Percentiles rank a stretch among this genome's conserved stretches.
Conservation (phyloP, 805 yeast genomes). For the Myxozyma sirexii region DNA sequence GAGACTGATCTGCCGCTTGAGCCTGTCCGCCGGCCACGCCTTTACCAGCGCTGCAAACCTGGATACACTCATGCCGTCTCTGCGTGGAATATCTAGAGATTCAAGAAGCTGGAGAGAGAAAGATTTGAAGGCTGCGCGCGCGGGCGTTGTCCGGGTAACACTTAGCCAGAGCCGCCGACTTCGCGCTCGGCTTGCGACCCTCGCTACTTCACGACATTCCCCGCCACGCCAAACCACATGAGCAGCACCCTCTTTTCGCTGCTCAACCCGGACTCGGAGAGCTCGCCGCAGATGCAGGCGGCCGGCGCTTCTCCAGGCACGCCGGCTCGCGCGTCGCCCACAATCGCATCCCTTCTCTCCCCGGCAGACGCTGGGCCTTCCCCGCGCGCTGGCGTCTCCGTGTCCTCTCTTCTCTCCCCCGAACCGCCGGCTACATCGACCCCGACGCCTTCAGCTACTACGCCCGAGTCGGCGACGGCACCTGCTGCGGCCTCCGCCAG, state of each 20-base stretch:
- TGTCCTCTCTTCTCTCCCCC: constrained; percentile 14
- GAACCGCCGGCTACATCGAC: neutral
- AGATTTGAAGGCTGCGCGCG: no score
- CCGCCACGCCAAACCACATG: neutral
- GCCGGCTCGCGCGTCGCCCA: constrained; percentile 6
- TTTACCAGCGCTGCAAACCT: constrained; percentile 20
- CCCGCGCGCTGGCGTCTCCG: neutral
- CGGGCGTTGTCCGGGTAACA: neutral
- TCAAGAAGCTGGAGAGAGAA: no score
- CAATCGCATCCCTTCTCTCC: constrained; percentile 7
- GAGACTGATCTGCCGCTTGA: constrained; percentile 18
- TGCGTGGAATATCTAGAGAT: neutral
- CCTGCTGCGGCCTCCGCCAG: neutral
- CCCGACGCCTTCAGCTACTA: neutral
- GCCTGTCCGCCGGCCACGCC: constrained; percentile 24
- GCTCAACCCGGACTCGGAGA: neutral
- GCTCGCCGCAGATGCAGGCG: neutral
- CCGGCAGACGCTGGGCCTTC: neutral
- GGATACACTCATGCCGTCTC: neutral
- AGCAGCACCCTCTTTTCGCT: constrained; percentile 3
- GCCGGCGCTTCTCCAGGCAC: neutral
- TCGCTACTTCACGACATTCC: neutral
- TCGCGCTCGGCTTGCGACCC: neutral
- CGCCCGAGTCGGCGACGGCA: neutral
- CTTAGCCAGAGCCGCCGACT: neutral